Conservation (phyloP, 2,329 filamentous ascomycete species). For the Nemania abortiva region DNA sequence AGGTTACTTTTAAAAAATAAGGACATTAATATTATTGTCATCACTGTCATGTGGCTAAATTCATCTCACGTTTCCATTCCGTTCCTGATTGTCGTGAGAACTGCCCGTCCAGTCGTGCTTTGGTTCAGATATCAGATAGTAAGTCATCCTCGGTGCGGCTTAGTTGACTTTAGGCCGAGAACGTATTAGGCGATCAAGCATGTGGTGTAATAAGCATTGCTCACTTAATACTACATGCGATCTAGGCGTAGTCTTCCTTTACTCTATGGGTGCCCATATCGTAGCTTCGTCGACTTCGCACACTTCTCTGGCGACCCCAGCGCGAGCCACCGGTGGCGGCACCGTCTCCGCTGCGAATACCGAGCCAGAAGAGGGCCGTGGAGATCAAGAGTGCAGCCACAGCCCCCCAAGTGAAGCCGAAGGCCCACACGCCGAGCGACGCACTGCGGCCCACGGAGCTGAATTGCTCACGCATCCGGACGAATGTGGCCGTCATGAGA, state of each 20-base stretch:
- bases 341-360: conserved; percentile 62
- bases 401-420: conserved; percentile 82
- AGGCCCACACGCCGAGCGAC: conserved; percentile 73
- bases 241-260: conserved; percentile 76
- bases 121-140: not conserved
- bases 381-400: conserved; percentile 75
- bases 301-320: conserved; percentile 64
- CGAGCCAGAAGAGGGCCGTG: conserved; percentile 74
- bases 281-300: conserved; percentile 66
- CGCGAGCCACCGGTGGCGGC: conserved; percentile 57
- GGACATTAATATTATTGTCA: conserved; percentile 32
- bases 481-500: conserved; percentile 79
- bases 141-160: not conserved
- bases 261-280: conserved; percentile 69
- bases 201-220: not conserved
- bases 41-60: not conserved
- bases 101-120: not conserved
- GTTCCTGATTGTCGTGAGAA: not conserved
- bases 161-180: not conserved
- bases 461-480: conserved; percentile 77
- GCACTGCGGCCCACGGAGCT: conserved; percentile 66
- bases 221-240: not conserved
- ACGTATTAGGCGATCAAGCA: not conserved
- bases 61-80: not conserved
- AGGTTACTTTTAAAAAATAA: conserved; percentile 5